These are phyloP conservation scores for Zygosaccharomyces bisporus DNA, from an alignment of 805 yeast species.

Conservation along the genomic window DNA sequence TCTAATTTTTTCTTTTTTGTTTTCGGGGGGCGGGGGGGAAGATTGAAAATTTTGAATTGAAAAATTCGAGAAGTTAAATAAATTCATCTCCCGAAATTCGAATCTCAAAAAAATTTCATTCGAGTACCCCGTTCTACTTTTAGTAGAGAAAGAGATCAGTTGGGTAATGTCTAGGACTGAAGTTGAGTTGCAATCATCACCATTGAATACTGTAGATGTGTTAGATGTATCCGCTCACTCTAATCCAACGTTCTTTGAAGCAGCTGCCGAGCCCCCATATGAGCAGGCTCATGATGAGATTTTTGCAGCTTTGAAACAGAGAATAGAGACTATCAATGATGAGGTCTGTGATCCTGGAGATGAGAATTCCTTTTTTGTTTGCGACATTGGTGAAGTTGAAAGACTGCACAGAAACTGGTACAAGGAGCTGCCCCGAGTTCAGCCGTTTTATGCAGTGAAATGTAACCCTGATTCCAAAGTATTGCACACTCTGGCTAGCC, in stretches of 20 bases:
- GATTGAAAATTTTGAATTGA: background rate
- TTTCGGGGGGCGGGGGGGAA: background rate
- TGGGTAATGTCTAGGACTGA: conserved; percentile 5
- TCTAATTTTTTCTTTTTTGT: background rate
- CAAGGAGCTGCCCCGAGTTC: conserved; percentile 60
- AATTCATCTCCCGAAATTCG: no score
- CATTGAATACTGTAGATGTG: conserved; percentile 1
- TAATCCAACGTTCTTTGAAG: background rate
- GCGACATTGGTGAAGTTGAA: conserved; percentile 72
- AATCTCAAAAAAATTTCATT: no score
- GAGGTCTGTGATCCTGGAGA: conserved; percentile 67
- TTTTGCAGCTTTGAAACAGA: conserved; percentile 39
- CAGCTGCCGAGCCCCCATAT: conserved; percentile 26
- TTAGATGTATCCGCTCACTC: background rate
- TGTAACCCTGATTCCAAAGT: conserved; percentile 76
- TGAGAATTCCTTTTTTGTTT: conserved; percentile 83
- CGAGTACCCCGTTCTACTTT: no score
- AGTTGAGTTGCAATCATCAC: background rate
- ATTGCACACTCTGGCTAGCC: conserved; percentile 49
- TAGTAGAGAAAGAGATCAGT: background rate
- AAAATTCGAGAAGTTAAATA: background rate
- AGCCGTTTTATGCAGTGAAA: conserved; percentile 92
- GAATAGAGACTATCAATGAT: conserved; percentile 46
- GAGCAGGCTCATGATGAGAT: conserved; percentile 35
- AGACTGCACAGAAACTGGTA: conserved; percentile 65